Evolutionary conservation across 805 yeast genomes (phyloP), one percentile per base, ranked within the genome.

Genomic region (Debaryomyces hansenii): DNA sequence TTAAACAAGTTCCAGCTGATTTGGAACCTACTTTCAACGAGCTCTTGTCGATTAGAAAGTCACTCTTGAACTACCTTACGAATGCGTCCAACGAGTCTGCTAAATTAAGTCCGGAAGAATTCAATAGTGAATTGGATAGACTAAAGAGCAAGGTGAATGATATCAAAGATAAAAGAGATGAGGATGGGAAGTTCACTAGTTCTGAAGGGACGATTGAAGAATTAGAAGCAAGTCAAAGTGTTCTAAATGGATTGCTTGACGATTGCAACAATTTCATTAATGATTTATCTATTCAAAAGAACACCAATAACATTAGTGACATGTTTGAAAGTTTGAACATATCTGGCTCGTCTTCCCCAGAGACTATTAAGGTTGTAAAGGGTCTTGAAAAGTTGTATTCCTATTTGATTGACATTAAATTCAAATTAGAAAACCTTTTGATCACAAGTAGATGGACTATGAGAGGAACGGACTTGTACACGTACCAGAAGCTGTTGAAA

Each of bases 391-490:
- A 74, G 41, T 73, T 87, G 24, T 91, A 87, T 66, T 75, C 79
- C 41, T 75, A 80, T 48, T 72, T 94, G 53, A 70, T 79, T 27
- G 80, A 77, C 38, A 75, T 90, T 55, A 88, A 90, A 63, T 75
- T 81, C 20, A 84, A 84, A 15, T 75, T 94, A 50, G 96, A 89
- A 56, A 89, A 88, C 54, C 72, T 94, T 51, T 75, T 92, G 56
- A 82, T 94, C 38, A 94, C 99, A 2, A 84, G 97, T 66, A 80
- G 99, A 64, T 94, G 99, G 99, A 92, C 98, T 2, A 74, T 94
- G 70, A 82, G 99, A 60, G 96, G 91, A 59, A 94, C 99, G 0
- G 99, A 94, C 68, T 75, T 94, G 50, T 94, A 87, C 69, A 77
- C 78, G 41, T 91, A 87, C 63, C 96, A 90, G 66, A 82, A 84